Evolutionary conservation across 2,329 filamentous ascomycete genomes (phyloP), one percentile per base, ranked within the genome.

Genomic region (Emericellopsis cladophorae): DNA sequence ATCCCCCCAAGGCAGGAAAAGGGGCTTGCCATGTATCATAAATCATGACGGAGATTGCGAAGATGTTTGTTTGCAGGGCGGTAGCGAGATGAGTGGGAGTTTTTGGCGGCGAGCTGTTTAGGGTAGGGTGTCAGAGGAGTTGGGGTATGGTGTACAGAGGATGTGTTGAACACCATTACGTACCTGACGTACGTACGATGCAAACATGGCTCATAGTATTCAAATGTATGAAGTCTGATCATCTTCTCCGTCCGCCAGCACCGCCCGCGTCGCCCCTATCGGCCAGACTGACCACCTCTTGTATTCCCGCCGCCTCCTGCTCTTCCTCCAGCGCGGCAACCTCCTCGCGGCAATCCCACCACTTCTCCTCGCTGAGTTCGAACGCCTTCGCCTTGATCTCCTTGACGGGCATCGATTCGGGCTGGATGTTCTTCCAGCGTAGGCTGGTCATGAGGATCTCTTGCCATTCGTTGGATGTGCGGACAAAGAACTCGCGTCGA

Each of bases 271-370:
- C 77, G 34, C 70, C 75, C 48, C 78, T 78, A 51, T 94, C 87
- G 39, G 81, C 79, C 54, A 96, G 67, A 54, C 81, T 92, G 41
- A 96, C 85, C 35, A 96, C 86, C 65, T 96, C 92, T 14, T 88
- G 85, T 59, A 96, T 95, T 9, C 92, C 89, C 29, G 88, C 86
- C 38, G 84, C 89, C 61, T 95, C 90, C 66, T 96, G 88, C 65
- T 95, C 90, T 61, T 95, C 90, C 62, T 98, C 92, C 54, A 96
- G 62, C 7, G 79, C 83, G 41, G 81, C 83, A 49, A 98, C 84
- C 64, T 96, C 90, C 65, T 98, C 92, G 51, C 92, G 76, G 56
- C 83, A 88, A 68, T 95, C 92, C 92, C 92, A 98, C 92, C 92
- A 98, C 60, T 94, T 95, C 64, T 89, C 84, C 61, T 98, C 92